Base-by-base conservation (phyloP, 2,329 filamentous ascomycete genomes). In the Pestalotiopsis sp. region DNA sequence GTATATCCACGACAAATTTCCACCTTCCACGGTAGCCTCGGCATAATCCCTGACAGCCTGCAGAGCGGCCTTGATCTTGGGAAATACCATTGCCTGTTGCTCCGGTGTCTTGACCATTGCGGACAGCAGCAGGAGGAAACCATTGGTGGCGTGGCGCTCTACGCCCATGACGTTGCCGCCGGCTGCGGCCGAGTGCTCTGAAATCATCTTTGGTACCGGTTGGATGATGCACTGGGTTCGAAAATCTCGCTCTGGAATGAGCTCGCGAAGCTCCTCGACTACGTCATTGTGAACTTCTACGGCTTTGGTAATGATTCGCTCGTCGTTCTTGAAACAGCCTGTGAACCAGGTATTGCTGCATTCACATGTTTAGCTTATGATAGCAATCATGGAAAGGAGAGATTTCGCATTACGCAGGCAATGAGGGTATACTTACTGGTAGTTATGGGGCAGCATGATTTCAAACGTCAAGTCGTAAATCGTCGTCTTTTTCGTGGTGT, bases 151-250 rank as follows among this genome's bases (percentile, higher is more conserved):
- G 12, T 71, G 71, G 39, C 63, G 67, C 12, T 72, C 71, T 12
- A 76, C 63, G n/a, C 74, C 74, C 65, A 76, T 60, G 23, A 73
- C 58, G 65, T 76, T 76, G 17, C 74, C 73, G 31, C 75, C 73
- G 4, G 68, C 67, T 2, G 63, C 66, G 17, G 61, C 64, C n/a
- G 70, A 71, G 36, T 65, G 39, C 27, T 69, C 52, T 6, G 39
- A 65, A 45, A 72, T 69, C 13, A 70, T n/a, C 14, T 13, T 59
- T 6, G 73, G 73, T 14, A 75, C 60, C 0, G 74, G 72, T 65
- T 76, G 75, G 71, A 76, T 73, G 14, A 76, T 36, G 65, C 73
- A 74, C 67, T 74, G 72, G 31, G 56, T 67, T 13, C 67, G 70
- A 57, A 68, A 68, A 36, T 72, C 63, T 17, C 70, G 69, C 2